These are phyloP conservation scores for Cucurbita moschata DNA, from an alignment of 306 rosid species.

Conservation along the genomic window DNA sequence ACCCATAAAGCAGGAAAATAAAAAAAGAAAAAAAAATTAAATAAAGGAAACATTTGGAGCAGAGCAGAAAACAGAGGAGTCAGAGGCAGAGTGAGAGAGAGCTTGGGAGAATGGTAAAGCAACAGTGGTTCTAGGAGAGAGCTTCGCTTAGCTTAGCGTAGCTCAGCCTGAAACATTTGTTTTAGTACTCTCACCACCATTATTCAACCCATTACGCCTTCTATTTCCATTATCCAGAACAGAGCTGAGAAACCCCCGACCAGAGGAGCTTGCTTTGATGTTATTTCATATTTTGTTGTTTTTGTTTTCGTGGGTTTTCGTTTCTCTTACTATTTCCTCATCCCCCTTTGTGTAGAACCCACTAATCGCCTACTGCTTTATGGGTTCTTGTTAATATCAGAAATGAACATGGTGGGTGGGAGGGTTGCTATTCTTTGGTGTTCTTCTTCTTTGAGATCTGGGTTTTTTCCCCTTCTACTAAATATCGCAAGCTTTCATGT, in stretches of 20 bases:
- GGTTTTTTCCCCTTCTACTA: slow-evolving; percentile 17
- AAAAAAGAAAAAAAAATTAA: neutral
- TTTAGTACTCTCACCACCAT: neutral
- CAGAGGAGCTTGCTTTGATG: neutral
- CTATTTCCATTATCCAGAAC: slow-evolving; percentile 34
- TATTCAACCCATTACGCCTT: slow-evolving; percentile 5
- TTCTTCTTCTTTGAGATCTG: slow-evolving; percentile 39
- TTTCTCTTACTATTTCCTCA: neutral
- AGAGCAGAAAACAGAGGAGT: slow-evolving; percentile 9
- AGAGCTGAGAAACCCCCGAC: slow-evolving; percentile 4
- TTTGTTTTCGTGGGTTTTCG: neutral
- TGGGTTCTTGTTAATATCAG: slow-evolving; percentile 10
- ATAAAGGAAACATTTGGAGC: slow-evolving; percentile 9
- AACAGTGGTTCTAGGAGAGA: slow-evolving; percentile 15
- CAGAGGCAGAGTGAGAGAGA: slow-evolving; percentile 7
- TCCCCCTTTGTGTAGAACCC: neutral
- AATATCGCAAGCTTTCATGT: slow-evolving; percentile 8
- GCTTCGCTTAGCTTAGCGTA: neutral
- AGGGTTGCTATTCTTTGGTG: slow-evolving; percentile 9
- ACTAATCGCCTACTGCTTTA: slow-evolving; percentile 7
- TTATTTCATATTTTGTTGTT: neutral
- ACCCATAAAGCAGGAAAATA: neutral
- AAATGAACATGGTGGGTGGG: slow-evolving; percentile 16
- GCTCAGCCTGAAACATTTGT: slow-evolving; percentile 1
- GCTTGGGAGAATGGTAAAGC: slow-evolving; percentile 16